Evolutionary conservation across 257 asterid species (phyloP).

Genomic region (Solanum piurae): DNA sequence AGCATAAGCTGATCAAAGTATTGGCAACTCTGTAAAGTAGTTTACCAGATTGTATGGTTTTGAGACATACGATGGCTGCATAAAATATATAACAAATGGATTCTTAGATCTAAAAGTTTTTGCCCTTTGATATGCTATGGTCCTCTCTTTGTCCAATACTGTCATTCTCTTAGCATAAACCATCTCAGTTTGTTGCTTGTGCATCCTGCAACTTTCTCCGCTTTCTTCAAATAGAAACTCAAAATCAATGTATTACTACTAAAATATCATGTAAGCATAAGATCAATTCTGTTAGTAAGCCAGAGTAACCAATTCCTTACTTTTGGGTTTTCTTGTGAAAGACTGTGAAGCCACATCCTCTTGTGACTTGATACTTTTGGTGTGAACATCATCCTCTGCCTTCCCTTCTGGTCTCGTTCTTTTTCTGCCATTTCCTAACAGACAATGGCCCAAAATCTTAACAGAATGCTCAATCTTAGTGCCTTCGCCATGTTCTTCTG

Average conservation of each 20-base stretch:
- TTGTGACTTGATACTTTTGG: background rate
- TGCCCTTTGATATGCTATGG: background rate
- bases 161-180: background rate
- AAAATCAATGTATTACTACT: background rate
- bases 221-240: background rate
- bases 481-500: background rate
- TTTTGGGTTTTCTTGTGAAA: background rate
- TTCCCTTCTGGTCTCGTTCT: background rate
- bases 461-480: background rate
- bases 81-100: background rate
- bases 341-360: background rate
- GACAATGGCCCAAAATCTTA: background rate
- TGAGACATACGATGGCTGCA: constrained; percentile 2
- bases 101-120: background rate
- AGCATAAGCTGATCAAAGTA: background rate
- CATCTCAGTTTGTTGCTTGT: background rate
- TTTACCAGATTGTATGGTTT: background rate
- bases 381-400: background rate
- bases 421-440: background rate
- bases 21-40: background rate
- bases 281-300: background rate
- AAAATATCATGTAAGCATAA: background rate
- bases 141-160: background rate
- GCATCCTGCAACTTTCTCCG: background rate
- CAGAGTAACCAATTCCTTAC: background rate